These are phyloP conservation scores for Pyronema domesticum DNA, from an alignment of 495 filamentous ascomycete genomes.

Conservation along the genomic window DNA sequence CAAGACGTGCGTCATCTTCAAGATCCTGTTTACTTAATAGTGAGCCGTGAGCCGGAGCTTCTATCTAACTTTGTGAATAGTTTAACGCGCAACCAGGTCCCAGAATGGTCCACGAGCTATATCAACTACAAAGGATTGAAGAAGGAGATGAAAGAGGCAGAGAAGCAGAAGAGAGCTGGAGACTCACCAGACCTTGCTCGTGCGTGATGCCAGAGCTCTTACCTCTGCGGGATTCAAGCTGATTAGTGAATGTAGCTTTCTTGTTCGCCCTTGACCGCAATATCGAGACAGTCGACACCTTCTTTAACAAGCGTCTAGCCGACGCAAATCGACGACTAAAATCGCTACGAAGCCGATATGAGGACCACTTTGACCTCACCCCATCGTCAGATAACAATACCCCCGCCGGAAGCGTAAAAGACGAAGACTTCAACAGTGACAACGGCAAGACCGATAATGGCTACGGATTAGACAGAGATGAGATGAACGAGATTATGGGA, in stretches of 20 bases:
- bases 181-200: slow-evolving; percentile 64
- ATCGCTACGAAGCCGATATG: slow-evolving; percentile 70
- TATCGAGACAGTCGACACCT: slow-evolving; percentile 81
- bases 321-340: slow-evolving; percentile 69
- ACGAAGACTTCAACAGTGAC: slow-evolving; percentile 29
- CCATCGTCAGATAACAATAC: slow-evolving; percentile 8
- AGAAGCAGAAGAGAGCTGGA: slow-evolving; percentile 33
- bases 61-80: slow-evolving; percentile 27
- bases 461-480: slow-evolving; percentile 43
- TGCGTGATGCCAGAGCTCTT: slow-evolving; percentile 24
- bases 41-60: background rate
- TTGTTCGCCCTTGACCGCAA: slow-evolving; percentile 90
- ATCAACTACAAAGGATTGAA: slow-evolving; percentile 95
- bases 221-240: background rate
- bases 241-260: slow-evolving; percentile 43
- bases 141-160: slow-evolving; percentile 71
- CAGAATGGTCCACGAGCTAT: slow-evolving; percentile 83
- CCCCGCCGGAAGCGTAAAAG: slow-evolving; percentile 22
- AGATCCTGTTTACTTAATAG: background rate
- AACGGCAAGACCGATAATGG: slow-evolving; percentile 27
- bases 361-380: slow-evolving; percentile 26
- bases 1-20: slow-evolving; percentile 33
- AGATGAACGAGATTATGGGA: slow-evolving; percentile 72
- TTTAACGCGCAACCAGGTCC: slow-evolving; percentile 82
- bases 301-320: slow-evolving; percentile 86